A percentile compares a stretch with the other conserved stretches of the same genome.
Evolutionary conservation across 225 moss, liverwort and hornwort genomes (phyloP).

Genomic region (Pleurozium schreberi): DNA sequence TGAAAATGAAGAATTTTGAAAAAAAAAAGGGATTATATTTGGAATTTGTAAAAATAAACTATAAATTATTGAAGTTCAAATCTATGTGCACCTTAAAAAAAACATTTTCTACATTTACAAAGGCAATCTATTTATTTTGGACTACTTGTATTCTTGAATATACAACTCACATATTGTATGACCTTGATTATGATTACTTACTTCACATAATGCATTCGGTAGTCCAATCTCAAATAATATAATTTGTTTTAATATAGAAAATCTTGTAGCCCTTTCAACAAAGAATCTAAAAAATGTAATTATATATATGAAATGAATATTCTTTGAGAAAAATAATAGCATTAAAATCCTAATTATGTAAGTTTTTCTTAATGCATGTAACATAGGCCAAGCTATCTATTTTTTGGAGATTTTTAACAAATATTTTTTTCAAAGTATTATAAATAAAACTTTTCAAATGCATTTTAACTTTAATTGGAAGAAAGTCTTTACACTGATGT

Average conservation of each 20-base stretch:
- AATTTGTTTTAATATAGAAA: neutral
- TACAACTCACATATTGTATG: rapidly evolving
- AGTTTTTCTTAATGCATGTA: neutral
- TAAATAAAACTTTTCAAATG: neutral
- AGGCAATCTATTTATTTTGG: neutral
- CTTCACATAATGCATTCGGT: neutral
- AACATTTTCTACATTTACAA: neutral
- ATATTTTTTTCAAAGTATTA: neutral
- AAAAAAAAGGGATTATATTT: too few species aligned
- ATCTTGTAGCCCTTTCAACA: neutral
- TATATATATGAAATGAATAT: neutral
- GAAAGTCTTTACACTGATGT: too few species aligned
- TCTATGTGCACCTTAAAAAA: rapidly evolving
- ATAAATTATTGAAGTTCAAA: neutral
- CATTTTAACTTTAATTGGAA: neutral
- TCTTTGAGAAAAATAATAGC: neutral
- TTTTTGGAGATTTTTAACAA: rapidly evolving
- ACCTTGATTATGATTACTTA: neutral
- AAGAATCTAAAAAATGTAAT: neutral
- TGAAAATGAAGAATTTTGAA: too few species aligned
- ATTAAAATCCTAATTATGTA: neutral
- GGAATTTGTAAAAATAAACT: too few species aligned
- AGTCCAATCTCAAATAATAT: neutral
- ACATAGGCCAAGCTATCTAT: rapidly evolving
- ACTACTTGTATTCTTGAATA: rapidly evolving